Conservation (phyloP, 495 filamentous ascomycete genomes). For the Trichoderma reesei region DNA sequence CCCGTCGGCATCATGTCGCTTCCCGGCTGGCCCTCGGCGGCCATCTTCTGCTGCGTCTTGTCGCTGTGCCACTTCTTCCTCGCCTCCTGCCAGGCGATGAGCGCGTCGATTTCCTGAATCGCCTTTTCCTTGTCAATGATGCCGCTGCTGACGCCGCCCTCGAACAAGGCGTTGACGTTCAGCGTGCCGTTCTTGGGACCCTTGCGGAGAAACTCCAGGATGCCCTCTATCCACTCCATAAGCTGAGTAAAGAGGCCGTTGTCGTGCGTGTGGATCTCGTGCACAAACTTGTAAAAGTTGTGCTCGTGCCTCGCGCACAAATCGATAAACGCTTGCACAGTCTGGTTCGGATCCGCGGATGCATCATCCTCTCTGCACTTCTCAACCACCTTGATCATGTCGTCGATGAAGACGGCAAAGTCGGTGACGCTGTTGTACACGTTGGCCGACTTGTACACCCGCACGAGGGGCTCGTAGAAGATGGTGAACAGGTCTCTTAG, state of each 20-base stretch:
- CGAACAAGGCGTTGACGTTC: conserved; percentile 89
- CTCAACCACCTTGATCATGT: conserved; percentile 81
- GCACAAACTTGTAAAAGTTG: conserved; percentile 97
- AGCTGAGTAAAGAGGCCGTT: conserved; percentile 91
- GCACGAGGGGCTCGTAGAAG: conserved; percentile 93
- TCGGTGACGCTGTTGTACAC: conserved; percentile 96
- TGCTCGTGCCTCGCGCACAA: conserved; percentile 89
- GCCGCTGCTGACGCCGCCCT: conserved; percentile 58
- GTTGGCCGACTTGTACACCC: conserved; percentile 97
- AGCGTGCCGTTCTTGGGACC: conserved; percentile 70
- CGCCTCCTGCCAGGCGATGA: conserved; percentile 90
- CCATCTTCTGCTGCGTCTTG: conserved; percentile 98
- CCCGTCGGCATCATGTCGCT: conserved; percentile 24
- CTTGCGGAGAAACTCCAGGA: conserved; percentile 82
- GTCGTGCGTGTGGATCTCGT: conserved; percentile 97
- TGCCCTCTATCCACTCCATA: conserved; percentile 97
- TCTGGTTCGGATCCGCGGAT: conserved; percentile 92
- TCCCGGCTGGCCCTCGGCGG: conserved; percentile 55
- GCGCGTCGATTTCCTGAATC: conserved; percentile 67
- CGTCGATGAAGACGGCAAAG: conserved; percentile 85
- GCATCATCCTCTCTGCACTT: conserved; percentile 85
- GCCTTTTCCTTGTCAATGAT: conserved; percentile 60
- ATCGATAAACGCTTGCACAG: conserved; percentile 97
- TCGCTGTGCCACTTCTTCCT: conserved; percentile 95
- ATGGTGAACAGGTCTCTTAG: conserved; percentile 97